A percentile compares a stretch with the other conserved stretches of the same genome.
These are phyloP conservation scores for Paramecium sexaurelia DNA, from an alignment of 73 alveolate genomes.

Conservation along the genomic window DNA sequence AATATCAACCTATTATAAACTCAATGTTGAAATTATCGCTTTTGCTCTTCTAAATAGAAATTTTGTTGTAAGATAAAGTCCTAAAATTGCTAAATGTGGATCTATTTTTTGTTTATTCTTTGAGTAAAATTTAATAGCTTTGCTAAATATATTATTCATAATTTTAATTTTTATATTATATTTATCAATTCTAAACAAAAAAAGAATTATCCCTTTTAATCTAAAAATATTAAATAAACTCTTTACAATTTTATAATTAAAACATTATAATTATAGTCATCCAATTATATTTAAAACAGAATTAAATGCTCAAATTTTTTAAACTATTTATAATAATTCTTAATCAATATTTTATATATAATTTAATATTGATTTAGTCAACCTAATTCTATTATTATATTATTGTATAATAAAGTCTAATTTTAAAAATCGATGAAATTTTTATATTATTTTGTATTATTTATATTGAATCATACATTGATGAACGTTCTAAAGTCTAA, in stretches of 20 bases:
- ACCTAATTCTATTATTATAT: too few relatives aligned
- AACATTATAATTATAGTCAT: too few relatives aligned
- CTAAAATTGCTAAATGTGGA: not conserved
- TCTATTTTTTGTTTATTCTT: not conserved
- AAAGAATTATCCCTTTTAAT: too few relatives aligned
- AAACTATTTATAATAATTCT: too few relatives aligned
- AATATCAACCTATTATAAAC: not conserved
- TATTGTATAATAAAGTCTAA: too few relatives aligned
- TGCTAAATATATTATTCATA: not conserved
- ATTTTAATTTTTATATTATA: not conserved
- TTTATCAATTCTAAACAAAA: not conserved
- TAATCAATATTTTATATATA: too few relatives aligned
- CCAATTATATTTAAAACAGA: too few relatives aligned
- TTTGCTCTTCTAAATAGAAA: not conserved
- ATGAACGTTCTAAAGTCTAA: slow-evolving; percentile 13
- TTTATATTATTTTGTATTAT: not conserved
- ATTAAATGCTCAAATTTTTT: too few relatives aligned
- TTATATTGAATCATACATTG: not conserved
- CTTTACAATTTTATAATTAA: too few relatives aligned
- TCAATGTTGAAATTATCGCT: not conserved
- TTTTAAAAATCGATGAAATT: not conserved
- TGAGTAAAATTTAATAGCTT: not conserved
- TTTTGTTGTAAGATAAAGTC: slow-evolving; percentile 1
- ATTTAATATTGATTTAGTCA: too few relatives aligned
- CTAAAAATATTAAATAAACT: too few relatives aligned